phyloP scores from a whole-genome alignment of 306 rosid species.

The Psophocarpus tetragonolobus region DNA sequence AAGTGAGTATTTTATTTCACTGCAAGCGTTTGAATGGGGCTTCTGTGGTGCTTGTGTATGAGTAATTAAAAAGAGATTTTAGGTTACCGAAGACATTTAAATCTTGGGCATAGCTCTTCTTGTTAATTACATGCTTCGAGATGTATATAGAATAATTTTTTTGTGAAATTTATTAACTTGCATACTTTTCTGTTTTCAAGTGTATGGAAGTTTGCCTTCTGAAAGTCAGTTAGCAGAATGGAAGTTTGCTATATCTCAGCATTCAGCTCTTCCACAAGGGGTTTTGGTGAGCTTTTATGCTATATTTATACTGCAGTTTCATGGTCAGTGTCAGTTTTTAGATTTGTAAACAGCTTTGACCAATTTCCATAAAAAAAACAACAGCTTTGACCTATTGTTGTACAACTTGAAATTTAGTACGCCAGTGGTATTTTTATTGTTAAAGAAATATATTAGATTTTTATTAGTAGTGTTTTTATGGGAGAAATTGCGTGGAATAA shows the following conservation, averaged over 20 bases:
- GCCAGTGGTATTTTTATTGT: not conserved
- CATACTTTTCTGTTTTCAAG: constrained; percentile 37
- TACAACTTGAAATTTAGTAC: not conserved
- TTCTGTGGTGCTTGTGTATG: not conserved
- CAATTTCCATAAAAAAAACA: no score
- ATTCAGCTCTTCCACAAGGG: constrained; percentile 92
- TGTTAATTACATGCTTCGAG: constrained; percentile 1
- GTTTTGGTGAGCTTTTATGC: constrained; percentile 62
- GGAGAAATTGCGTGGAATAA: not conserved
- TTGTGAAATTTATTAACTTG: not conserved
- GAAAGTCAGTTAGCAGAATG: constrained; percentile 72
- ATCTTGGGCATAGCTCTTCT: not conserved
- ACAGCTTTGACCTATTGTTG: not conserved
- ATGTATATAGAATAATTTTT: not conserved
- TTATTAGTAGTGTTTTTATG: not conserved
- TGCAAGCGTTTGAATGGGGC: not conserved
- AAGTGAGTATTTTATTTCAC: constrained; percentile 45
- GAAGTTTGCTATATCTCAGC: constrained; percentile 85
- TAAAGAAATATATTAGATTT: not conserved
- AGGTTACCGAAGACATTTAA: not conserved
- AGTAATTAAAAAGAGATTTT: not conserved
- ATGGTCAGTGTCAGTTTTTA: constrained; percentile 1
- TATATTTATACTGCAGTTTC: not conserved
- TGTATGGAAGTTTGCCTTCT: constrained; percentile 94
- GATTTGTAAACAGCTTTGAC: not conserved